Percentiles rank a stretch among this genome's conserved stretches.
These are phyloP conservation scores for Amaranthus palmeri DNA, from an alignment of 148 eudicot species.

Conservation along the genomic window DNA sequence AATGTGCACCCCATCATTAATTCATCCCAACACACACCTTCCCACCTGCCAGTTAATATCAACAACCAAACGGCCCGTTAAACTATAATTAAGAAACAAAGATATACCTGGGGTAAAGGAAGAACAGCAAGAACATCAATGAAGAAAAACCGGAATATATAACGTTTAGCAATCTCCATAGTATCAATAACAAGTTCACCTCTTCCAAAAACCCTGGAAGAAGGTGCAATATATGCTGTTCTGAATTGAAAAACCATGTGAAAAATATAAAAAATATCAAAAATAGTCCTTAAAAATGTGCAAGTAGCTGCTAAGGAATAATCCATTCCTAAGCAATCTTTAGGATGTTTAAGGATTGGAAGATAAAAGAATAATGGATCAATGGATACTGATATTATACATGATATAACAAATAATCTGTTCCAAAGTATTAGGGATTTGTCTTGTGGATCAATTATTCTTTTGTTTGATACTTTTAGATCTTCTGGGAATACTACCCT, in stretches of 20 bases:
- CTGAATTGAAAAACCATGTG: slow-evolving; percentile 89
- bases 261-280: slow-evolving; percentile 86
- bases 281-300: slow-evolving; percentile 63
- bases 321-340: slow-evolving; percentile 69
- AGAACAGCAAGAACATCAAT: slow-evolving; percentile 81
- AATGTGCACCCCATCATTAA: too few species aligned
- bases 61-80: too few species aligned
- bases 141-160: slow-evolving; percentile 64
- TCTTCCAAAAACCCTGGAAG: slow-evolving; percentile 94
- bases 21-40: too few species aligned
- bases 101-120: slow-evolving; percentile 87
- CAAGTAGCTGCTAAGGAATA: slow-evolving; percentile 55
- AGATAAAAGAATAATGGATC: slow-evolving; percentile 96
- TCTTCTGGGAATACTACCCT: slow-evolving; percentile 97
- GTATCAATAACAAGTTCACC: slow-evolving; percentile 99
- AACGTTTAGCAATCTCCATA: slow-evolving; percentile 74
- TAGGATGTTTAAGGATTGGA: slow-evolving; percentile 45
- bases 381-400: slow-evolving; percentile 79
- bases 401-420: slow-evolving; percentile 74
- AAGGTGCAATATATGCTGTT: slow-evolving; percentile 97
- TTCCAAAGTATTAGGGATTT: slow-evolving; percentile 80
- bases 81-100: too few species aligned
- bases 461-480: slow-evolving; percentile 78
- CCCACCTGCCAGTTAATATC: too few species aligned
- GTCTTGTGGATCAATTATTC: slow-evolving; percentile 92